These are phyloP conservation scores for Pneumocystis sp. DNA, from an alignment of 1,139 yeast genomes.

Conservation along the genomic window DNA sequence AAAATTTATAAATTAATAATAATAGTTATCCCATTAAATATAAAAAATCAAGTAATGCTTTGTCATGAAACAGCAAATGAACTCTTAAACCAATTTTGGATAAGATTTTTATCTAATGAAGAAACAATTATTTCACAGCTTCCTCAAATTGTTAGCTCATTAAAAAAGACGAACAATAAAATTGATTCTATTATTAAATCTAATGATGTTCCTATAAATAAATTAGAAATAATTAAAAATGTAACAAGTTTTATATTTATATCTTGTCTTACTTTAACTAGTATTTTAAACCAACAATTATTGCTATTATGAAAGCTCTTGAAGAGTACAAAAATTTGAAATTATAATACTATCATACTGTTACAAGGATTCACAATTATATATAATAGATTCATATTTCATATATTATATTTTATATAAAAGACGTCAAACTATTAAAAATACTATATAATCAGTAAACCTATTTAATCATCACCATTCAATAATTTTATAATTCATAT, in stretches of 20 bases:
- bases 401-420: not conserved
- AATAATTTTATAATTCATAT: not conserved
- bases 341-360: not conserved
- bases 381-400: not conserved
- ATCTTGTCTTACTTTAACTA: conserved; percentile 18
- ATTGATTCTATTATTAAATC: conserved; percentile 26
- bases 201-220: conserved; percentile 4
- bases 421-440: not conserved
- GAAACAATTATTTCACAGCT: conserved; percentile 38
- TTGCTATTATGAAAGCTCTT: conserved; percentile 29
- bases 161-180: conserved; percentile 35
- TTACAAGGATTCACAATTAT: not conserved
- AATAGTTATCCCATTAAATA: conserved; percentile 10
- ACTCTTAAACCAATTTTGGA: conserved; percentile 57
- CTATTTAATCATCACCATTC: not conserved
- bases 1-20: conserved; percentile 2
- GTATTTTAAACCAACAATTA: conserved; percentile 27
- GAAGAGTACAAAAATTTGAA: conserved; percentile 24
- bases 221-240: not conserved
- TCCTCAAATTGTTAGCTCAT: conserved; percentile 33
- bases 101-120: conserved; percentile 44
- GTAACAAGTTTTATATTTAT: conserved; percentile 15
- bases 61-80: conserved; percentile 53
- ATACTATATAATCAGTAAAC: not conserved
- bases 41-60: conserved; percentile 14